Conservation (phyloP, 768 basidiomycete species). For the Hericium erinaceus region DNA sequence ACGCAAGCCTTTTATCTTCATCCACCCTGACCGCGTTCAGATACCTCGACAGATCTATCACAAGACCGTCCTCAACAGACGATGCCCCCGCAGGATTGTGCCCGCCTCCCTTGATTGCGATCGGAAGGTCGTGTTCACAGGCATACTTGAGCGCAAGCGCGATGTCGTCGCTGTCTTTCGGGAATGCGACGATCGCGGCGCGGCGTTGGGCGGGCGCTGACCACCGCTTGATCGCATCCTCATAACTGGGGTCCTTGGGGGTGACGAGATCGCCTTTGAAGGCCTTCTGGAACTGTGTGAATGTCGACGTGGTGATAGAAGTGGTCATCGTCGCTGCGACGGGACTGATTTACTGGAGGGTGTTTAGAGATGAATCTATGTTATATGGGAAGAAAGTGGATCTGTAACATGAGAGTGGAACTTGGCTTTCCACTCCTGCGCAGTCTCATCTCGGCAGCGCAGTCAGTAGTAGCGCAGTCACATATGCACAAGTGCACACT, state of each 20-base stretch:
- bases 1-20: slow-evolving; percentile 25
- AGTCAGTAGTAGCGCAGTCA: too few relatives aligned
- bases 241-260: slow-evolving; percentile 27
- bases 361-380: too few relatives aligned
- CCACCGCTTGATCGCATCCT: slow-evolving; percentile 32
- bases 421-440: too few relatives aligned
- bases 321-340: neutral
- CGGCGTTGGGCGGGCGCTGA: slow-evolving; percentile 16
- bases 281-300: neutral
- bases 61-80: slow-evolving; percentile 34
- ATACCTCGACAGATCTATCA: slow-evolving; percentile 38
- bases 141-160: slow-evolving; percentile 27
- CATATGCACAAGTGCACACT: too few relatives aligned
- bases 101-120: slow-evolving; percentile 38
- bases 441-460: too few relatives aligned
- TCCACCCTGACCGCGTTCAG: slow-evolving; percentile 30
- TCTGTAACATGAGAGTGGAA: too few relatives aligned
- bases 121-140: slow-evolving; percentile 21
- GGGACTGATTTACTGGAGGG: too few relatives aligned
- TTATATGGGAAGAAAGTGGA: too few relatives aligned
- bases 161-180: slow-evolving; percentile 32
- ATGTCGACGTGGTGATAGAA: neutral
- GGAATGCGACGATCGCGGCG: slow-evolving; percentile 33
- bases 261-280: slow-evolving; percentile 16
- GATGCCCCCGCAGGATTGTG: slow-evolving; percentile 35